Conservation (phyloP, 2,329 filamentous ascomycete genomes). For the Pseudopithomyces chartarum region DNA sequence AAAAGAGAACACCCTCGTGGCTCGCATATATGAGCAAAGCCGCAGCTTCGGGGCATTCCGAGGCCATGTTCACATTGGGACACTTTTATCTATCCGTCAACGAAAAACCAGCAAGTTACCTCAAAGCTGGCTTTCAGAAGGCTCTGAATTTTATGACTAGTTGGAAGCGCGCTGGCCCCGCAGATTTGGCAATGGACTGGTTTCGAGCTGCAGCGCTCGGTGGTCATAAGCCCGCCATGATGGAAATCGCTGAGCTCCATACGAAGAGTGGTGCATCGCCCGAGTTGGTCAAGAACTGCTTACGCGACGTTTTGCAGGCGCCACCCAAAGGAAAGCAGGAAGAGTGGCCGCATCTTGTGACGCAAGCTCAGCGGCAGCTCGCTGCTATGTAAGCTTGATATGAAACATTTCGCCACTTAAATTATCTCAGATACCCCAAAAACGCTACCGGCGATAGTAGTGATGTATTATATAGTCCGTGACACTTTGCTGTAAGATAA, state of each 20-base stretch:
- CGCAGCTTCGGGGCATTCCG: slow-evolving; percentile 46
- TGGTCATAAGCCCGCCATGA: slow-evolving; percentile 36
- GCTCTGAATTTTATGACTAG: slow-evolving; percentile 30
- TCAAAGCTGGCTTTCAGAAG: slow-evolving; percentile 17
- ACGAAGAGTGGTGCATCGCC: slow-evolving; percentile 16
- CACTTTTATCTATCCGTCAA: slow-evolving; percentile 48
- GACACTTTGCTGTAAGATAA: too few species aligned
- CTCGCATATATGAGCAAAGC: slow-evolving; percentile 52
- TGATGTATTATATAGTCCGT: too few species aligned
- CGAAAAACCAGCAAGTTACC: slow-evolving; percentile 10
- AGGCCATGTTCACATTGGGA: slow-evolving; percentile 46
- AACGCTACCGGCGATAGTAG: neutral
- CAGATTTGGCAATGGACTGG: slow-evolving; percentile 37
- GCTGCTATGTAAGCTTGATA: neutral
- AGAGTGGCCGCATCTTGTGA: slow-evolving; percentile 32
- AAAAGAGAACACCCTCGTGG: slow-evolving; percentile 43
- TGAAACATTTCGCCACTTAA: neutral
- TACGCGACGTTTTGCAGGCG: slow-evolving; percentile 22
- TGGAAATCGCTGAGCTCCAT: slow-evolving; percentile 29
- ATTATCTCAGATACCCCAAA: slow-evolving; percentile 1
- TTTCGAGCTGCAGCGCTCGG: slow-evolving; percentile 28
- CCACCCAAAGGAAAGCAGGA: slow-evolving; percentile 22
- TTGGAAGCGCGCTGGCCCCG: slow-evolving; percentile 21
- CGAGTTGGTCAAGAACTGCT: slow-evolving; percentile 17
- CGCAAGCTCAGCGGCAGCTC: slow-evolving; percentile 27